Evolutionary conservation across 305 asterid species (phyloP).

Genomic region (Plantago coronopus): DNA sequence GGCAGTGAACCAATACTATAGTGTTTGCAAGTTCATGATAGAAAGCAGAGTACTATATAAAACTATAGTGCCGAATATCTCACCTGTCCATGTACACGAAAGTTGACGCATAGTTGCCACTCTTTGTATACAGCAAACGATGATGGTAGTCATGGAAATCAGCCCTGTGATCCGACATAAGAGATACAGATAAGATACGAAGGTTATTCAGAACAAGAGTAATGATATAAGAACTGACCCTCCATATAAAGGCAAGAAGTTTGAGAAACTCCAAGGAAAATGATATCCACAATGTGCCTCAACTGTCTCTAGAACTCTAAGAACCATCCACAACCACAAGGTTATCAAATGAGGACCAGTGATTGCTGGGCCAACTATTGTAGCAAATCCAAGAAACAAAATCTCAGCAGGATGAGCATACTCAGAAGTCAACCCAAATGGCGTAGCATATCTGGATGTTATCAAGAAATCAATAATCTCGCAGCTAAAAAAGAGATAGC

Average conservation of each 20-base stretch:
- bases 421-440: conserved; percentile 97
- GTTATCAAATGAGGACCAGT: conserved; percentile 98
- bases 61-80: too few species aligned
- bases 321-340: conserved; percentile 93
- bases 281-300: conserved; percentile 99
- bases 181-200: conserved; percentile 23
- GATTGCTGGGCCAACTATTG: conserved; percentile 91
- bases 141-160: conserved; percentile 99
- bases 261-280: conserved; percentile 95
- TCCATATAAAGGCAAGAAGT: conserved; percentile 90
- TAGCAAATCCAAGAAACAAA: conserved; percentile 94
- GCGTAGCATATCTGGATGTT: conserved; percentile 73
- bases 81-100: conserved; percentile 98
- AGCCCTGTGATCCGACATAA: conserved; percentile 49
- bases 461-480: conserved; percentile 16
- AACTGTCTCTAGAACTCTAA: conserved; percentile 95
- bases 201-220: conserved; percentile 20
- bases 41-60: conserved; percentile 16
- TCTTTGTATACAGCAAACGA: conserved; percentile 88
- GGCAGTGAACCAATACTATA: too few species aligned
- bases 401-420: conserved; percentile 99
- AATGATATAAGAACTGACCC: conserved; percentile 49
- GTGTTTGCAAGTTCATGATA: not conserved
- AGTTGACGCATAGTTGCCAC: conserved; percentile 96
- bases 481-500: not conserved